Evolutionary conservation across 805 yeast genomes (phyloP).

Genomic region (Candida manassasensis): DNA sequence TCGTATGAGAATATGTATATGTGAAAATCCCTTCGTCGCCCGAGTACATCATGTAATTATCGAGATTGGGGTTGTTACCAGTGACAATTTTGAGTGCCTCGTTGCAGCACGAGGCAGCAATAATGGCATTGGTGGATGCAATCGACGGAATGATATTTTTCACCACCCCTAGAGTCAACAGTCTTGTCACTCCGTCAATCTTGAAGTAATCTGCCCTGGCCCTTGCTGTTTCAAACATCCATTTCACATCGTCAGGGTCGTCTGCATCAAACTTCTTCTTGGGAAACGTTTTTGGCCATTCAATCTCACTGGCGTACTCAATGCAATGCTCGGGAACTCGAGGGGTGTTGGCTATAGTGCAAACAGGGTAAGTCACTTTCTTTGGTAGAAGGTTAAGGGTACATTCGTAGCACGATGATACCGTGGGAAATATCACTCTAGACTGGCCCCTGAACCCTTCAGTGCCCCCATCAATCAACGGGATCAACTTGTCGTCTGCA

Average conservation of each 20-base stretch:
- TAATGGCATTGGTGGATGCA: conserved; percentile 88
- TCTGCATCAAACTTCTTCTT: conserved; percentile 61
- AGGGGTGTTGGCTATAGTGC: conserved; percentile 95
- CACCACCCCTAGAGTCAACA: conserved; percentile 78
- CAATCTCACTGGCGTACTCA: conserved; percentile 78
- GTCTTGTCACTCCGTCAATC: conserved; percentile 71
- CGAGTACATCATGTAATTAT: conserved; percentile 81
- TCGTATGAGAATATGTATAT: conserved; percentile 62
- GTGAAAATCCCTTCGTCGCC: conserved; percentile 79
- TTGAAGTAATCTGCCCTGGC: conserved; percentile 59
- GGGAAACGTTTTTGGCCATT: conserved; percentile 58
- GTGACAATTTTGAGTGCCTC: conserved; percentile 80
- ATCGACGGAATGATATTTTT: conserved; percentile 92
- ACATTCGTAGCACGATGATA: conserved; percentile 91
- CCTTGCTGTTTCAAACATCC: conserved; percentile 53
- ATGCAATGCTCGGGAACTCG: conserved; percentile 90
- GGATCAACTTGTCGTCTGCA: conserved; percentile 44
- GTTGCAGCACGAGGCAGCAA: conserved; percentile 85
- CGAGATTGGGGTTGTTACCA: conserved; percentile 57
- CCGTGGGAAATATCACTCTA: conserved; percentile 77
- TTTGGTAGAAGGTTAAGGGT: conserved; percentile 69
- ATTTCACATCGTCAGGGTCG: conserved; percentile 55
- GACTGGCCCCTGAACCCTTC: conserved; percentile 93
- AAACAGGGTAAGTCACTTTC: conserved; percentile 72
- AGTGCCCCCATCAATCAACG: conserved; percentile 87